These are phyloP conservation scores for Ochromonas danica DNA, from an alignment of 108 stramenopile species.

Conservation along the genomic window DNA sequence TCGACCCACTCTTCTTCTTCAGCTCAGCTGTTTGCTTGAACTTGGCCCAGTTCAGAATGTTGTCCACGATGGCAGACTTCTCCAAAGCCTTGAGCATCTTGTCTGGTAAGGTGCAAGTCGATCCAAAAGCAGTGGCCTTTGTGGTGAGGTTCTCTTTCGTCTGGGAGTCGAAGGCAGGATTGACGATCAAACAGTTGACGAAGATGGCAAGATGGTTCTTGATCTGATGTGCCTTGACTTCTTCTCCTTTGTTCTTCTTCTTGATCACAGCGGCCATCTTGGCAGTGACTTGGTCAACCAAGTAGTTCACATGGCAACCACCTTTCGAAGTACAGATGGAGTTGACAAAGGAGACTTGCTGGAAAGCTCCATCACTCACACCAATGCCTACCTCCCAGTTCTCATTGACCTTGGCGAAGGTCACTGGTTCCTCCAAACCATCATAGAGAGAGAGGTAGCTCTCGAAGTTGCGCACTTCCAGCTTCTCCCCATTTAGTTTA, in stretches of 20 bases:
- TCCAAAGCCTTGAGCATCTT: slow-evolving; percentile 80
- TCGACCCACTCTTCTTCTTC: slow-evolving; percentile 82
- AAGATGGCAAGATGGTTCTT: slow-evolving; percentile 91
- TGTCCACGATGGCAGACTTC: slow-evolving; percentile 83
- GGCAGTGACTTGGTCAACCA: slow-evolving; percentile 79
- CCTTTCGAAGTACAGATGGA: slow-evolving; percentile 93
- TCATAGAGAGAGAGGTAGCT: slow-evolving; percentile 86
- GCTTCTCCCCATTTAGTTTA: slow-evolving; percentile 80
- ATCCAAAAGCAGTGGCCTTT: slow-evolving; percentile 69
- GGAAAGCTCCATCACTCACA: slow-evolving; percentile 75
- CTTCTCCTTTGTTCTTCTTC: slow-evolving; percentile 91
- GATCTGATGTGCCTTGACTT: slow-evolving; percentile 81
- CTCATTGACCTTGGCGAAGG: slow-evolving; percentile 76
- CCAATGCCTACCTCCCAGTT: slow-evolving; percentile 95
- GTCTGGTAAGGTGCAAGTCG: slow-evolving; percentile 67
- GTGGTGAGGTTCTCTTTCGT: slow-evolving; percentile 95
- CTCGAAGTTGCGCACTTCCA: slow-evolving; percentile 83
- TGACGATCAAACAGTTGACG: slow-evolving; percentile 93
- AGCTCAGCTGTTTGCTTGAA: slow-evolving; percentile 84
- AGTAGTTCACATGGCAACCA: slow-evolving; percentile 83
- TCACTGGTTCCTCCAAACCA: slow-evolving; percentile 70
- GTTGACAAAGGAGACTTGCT: slow-evolving; percentile 97
- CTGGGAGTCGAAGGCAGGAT: slow-evolving; percentile 95
- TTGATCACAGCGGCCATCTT: slow-evolving; percentile 57
- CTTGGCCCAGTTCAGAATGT: slow-evolving; percentile 69